Evolutionary conservation across 2,329 filamentous ascomycete species (phyloP).

Genomic region (Zarea fungicola): DNA sequence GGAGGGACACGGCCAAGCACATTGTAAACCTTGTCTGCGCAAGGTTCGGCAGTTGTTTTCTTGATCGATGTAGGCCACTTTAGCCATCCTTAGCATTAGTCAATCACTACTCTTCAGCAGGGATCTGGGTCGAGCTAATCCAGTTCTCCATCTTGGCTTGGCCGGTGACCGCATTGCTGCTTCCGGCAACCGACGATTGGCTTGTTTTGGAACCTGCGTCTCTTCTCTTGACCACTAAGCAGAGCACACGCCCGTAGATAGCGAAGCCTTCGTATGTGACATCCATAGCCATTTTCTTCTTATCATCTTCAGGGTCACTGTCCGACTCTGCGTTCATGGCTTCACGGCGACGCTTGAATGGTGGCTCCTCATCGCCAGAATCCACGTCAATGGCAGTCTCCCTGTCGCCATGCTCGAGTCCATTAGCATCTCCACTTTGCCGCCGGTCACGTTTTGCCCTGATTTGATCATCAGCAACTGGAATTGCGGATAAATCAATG

Average conservation of each 20-base stretch:
- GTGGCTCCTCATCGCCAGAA: conserved; percentile 36
- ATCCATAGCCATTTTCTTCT: conserved; percentile 84
- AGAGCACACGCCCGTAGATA: conserved; percentile 90
- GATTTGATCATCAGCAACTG: conserved; percentile 19
- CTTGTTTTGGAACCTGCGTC: conserved; percentile 52
- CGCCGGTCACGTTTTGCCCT: conserved; percentile 27
- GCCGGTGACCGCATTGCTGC: conserved; percentile 24
- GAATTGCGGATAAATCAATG: conserved; percentile 31
- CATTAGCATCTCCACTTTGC: conserved; percentile 16
- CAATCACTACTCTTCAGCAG: conserved; percentile 25
- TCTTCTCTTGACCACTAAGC: conserved; percentile 79
- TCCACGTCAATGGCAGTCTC: conserved; percentile 31
- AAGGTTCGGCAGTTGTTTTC: not conserved
- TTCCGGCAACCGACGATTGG: conserved; percentile 25
- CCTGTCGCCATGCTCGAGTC: conserved; percentile 18
- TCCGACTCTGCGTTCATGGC: conserved; percentile 22
- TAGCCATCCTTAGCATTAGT: conserved; percentile 1
- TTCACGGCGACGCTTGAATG: conserved; percentile 41
- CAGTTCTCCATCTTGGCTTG: conserved; percentile 66
- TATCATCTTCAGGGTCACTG: conserved; percentile 54
- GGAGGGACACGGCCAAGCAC: no score
- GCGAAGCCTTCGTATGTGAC: conserved; percentile 93
- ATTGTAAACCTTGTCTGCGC: not conserved
- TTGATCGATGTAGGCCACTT: conserved; percentile 20
- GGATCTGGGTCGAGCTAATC: conserved; percentile 73